phyloP scores from a whole-genome alignment of 2,329 filamentous ascomycete genomes.

The Beauveria bassiana region DNA sequence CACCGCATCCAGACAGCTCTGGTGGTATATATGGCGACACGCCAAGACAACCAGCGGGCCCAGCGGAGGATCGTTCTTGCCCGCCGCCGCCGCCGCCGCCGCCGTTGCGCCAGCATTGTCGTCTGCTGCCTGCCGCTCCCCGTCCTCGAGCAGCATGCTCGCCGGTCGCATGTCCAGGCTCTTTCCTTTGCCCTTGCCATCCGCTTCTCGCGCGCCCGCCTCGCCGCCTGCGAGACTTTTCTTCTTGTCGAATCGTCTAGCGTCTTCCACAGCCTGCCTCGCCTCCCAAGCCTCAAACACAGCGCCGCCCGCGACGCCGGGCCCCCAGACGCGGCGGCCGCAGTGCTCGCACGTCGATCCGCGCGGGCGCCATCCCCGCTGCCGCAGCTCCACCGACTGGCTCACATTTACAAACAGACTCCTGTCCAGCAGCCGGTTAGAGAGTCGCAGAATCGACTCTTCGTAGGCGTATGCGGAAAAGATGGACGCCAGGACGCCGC shows the following conservation, averaged over 20 bases:
- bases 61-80: slow-evolving; percentile 40
- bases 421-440: slow-evolving; percentile 79
- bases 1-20: slow-evolving; percentile 59
- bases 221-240: slow-evolving; percentile 22
- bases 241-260: slow-evolving; percentile 36
- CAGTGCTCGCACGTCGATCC: slow-evolving; percentile 87
- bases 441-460: slow-evolving; percentile 76
- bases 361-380: slow-evolving; percentile 81
- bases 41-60: slow-evolving; percentile 61
- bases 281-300: slow-evolving; percentile 80
- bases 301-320: slow-evolving; percentile 61
- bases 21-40: slow-evolving; percentile 64
- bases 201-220: background rate
- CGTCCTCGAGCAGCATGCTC: slow-evolving; percentile 29
- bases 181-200: slow-evolving; percentile 37
- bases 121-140: background rate
- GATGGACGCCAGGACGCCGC: slow-evolving; percentile 76
- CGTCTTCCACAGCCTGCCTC: slow-evolving; percentile 41
- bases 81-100: background rate
- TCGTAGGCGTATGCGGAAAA: slow-evolving; percentile 96
- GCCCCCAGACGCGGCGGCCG: slow-evolving; percentile 76
- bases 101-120: slow-evolving; percentile 8
- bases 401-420: slow-evolving; percentile 81
- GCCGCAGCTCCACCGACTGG: slow-evolving; percentile 64
- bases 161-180: slow-evolving; percentile 31